These are phyloP conservation scores for Phaeosphaeriaceae sp. DNA, from an alignment of 2,329 filamentous ascomycete species.

Conservation along the genomic window DNA sequence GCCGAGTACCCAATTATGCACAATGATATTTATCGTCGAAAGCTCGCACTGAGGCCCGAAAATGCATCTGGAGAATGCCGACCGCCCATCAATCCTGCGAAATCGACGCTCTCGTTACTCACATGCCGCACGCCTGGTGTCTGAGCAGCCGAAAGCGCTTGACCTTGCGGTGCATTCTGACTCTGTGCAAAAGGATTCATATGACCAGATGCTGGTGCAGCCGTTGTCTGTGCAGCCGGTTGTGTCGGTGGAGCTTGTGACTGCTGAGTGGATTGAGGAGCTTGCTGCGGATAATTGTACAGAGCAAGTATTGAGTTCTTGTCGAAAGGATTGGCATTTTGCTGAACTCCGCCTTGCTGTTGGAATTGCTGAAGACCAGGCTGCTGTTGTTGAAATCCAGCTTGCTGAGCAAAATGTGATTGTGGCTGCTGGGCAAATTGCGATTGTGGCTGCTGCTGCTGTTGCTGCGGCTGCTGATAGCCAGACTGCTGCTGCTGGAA, in stretches of 20 bases:
- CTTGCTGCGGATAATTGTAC: constrained; percentile 68
- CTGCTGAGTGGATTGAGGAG: constrained; percentile 51
- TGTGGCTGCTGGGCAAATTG: constrained; percentile 8
- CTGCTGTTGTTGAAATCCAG: constrained; percentile 24
- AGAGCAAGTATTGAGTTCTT: constrained; percentile 79
- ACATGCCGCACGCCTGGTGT: constrained; percentile 50
- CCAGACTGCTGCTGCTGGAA: constrained; percentile 1
- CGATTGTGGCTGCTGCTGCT: constrained; percentile 19
- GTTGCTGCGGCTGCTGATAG: constrained; percentile 4
- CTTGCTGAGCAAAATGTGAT: constrained; percentile 28
- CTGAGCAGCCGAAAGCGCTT: constrained; percentile 29
- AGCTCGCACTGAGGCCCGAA: constrained; percentile 72
- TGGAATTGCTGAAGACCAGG: constrained; percentile 33
- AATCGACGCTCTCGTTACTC: constrained; percentile 75
- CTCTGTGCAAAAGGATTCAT: constrained; percentile 64
- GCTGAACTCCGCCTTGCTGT: constrained; percentile 29
- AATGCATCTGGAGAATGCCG: constrained; percentile 82
- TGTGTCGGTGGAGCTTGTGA: constrained; percentile 39
- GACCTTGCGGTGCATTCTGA: constrained; percentile 25
- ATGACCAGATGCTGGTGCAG: constrained; percentile 47
- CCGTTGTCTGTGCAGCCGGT: constrained; percentile 34
- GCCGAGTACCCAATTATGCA: not conserved
- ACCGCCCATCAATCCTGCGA: constrained; percentile 68
- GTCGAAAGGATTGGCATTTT: constrained; percentile 58
- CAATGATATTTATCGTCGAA: constrained; percentile 32